phyloP scores from a whole-genome alignment of 495 filamentous ascomycete genomes.

The Paragyromitra xinjiangensis region DNA sequence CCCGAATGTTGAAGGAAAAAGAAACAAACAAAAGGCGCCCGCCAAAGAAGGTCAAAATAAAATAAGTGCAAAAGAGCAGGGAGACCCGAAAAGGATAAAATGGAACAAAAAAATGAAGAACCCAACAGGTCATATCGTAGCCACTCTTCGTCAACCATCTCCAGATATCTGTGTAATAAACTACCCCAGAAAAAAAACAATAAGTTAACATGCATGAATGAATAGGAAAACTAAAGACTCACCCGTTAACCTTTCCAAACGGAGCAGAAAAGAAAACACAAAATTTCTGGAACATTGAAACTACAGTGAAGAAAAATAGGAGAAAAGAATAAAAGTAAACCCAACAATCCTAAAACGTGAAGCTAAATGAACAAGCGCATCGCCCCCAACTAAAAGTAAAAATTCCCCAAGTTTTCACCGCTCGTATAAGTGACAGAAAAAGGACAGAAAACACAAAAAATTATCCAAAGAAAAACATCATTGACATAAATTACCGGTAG shows the following conservation, averaged over 20 bases:
- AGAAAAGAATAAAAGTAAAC: conserved; percentile 37
- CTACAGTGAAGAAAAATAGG: conserved; percentile 35
- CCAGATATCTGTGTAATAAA: conserved; percentile 13
- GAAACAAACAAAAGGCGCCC: conserved; percentile 20
- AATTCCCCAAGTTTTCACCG: conserved; percentile 26
- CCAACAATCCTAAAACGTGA: conserved; percentile 41
- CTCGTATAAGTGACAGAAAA: conserved; percentile 34
- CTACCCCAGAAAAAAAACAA: conserved; percentile 18
- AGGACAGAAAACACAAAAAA: conserved; percentile 23
- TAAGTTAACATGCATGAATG: conserved; percentile 25
- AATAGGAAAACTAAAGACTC: conserved; percentile 36
- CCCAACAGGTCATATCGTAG: conserved; percentile 22
- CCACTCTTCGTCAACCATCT: conserved; percentile 1
- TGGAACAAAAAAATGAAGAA: conserved; percentile 8
- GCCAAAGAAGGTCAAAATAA: conserved; percentile 21
- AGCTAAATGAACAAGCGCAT: conserved; percentile 50
- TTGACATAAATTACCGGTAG: conserved; percentile 40
- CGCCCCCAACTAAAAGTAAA: conserved; percentile 35
- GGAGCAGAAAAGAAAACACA: conserved; percentile 42
- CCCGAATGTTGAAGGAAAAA: background rate
- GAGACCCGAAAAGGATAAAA: background rate
- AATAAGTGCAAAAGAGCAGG: conserved; percentile 20
- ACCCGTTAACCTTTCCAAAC: conserved; percentile 41
- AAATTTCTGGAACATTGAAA: conserved; percentile 46
- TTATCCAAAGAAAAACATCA: conserved; percentile 32